A percentile compares a stretch with the other conserved stretches of the same genome.
Evolutionary conservation across 1,139 yeast genomes (phyloP).

Genomic region (Williopsis jadinii): DNA sequence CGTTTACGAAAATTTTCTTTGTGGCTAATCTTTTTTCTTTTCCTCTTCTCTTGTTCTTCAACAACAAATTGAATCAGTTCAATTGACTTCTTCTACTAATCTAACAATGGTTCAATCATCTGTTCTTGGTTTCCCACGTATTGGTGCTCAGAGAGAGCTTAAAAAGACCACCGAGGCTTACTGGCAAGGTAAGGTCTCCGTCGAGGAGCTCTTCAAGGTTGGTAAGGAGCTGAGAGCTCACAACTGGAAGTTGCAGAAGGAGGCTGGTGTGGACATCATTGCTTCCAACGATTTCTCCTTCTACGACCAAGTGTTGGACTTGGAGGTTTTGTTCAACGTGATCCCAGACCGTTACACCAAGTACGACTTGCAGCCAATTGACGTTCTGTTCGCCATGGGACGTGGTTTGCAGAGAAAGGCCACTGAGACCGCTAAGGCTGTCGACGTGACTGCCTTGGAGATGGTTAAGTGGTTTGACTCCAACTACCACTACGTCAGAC

Average conservation of each 20-base stretch:
- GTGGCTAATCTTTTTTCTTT: too few species aligned
- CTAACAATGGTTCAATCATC: constrained; percentile 82
- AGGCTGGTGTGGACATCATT: constrained; percentile 94
- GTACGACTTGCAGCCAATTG: constrained; percentile 82
- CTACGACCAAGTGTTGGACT: constrained; percentile 95
- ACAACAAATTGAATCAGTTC: constrained; percentile 1
- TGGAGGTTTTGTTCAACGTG: constrained; percentile 87
- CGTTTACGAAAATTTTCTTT: too few species aligned
- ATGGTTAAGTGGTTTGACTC: constrained; percentile 99
- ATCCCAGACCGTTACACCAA: constrained; percentile 96
- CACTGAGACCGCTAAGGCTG: constrained; percentile 78
- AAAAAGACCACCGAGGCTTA: constrained; percentile 98
- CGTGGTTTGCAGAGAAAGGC: constrained; percentile 99
- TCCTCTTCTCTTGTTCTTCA: not conserved
- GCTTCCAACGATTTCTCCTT: constrained; percentile 97
- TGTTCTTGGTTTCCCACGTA: constrained; percentile 99
- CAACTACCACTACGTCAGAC: constrained; percentile 99
- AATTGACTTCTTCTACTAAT: not conserved
- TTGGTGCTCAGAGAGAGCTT: constrained; percentile 97
- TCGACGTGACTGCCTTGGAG: constrained; percentile 98
- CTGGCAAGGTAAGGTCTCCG: constrained; percentile 92
- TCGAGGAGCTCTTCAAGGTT: constrained; percentile 80
- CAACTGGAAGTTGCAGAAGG: constrained; percentile 98
- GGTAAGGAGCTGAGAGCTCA: constrained; percentile 93
- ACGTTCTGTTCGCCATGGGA: constrained; percentile 97